Evolutionary conservation across 2,329 filamentous ascomycete genomes (phyloP), one percentile per base, ranked within the genome.

Genomic region (Dichotomopilus funicola): DNA sequence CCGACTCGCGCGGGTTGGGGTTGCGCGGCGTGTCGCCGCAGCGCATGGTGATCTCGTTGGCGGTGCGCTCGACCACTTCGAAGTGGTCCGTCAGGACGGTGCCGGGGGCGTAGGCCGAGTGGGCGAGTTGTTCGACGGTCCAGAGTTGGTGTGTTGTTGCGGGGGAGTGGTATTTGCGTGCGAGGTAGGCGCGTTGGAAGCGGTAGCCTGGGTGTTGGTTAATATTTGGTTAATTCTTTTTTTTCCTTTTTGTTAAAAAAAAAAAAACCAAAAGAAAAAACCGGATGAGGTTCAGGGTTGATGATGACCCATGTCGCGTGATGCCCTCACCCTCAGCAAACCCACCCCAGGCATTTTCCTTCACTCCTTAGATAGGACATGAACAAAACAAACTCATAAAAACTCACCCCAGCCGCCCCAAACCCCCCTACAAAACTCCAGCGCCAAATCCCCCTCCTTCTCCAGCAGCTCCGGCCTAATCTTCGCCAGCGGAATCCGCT

Each of bases 31-130:
- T 81, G 59, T 85, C 86, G 12, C 86, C 86, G 61, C 81, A 86
- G 27, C 86, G 80, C 27, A 88, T 76, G 0, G 82, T 75, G 57
- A 88, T 84, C 9, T 76, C 73, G 6, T 75, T 76, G 0, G 78
- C 72, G 0, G 79, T 83, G 70, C 85, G 85, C 52, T 83, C 79
- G 1, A 89, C 72, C 0, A 89, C 84, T 67, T 88, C 83, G 65
- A 89, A 89, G 68, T 89, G 86, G 66, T 89, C 84, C 3, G 82
- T 86, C 55, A 89, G 79, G 42, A 75, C 66, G 1, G 85, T 86
- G 37, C 85, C 85, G 41, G 78, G 73, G 19, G 83, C 78, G 65
- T 88, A 89, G 8, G 62, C 74, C 55, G 75, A 81, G n/a, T 70
- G 62, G 5, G 74, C 67, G 1, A 89, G 76, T 51, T 84, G 75